A percentile compares a stretch with the other conserved stretches of the same genome.
Evolutionary conservation across 2,329 filamentous ascomycete species (phyloP).

Genomic region (Stagonosporopsis cucurbitacearum): DNA sequence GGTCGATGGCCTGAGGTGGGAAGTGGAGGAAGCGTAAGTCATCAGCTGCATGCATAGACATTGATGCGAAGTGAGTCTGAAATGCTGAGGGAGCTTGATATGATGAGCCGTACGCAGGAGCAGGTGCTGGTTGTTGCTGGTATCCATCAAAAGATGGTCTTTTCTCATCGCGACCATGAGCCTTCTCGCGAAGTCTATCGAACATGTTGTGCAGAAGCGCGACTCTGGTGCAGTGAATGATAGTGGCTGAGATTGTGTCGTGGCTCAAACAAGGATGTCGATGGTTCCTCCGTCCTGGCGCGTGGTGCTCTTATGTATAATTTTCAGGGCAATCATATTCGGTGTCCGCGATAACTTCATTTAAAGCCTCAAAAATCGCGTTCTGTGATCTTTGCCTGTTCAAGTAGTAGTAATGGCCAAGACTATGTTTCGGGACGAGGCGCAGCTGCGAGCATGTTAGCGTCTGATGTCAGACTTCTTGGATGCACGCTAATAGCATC

Average conservation of each 20-base stretch:
- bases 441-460: background rate
- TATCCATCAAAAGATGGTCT: constrained; percentile 7
- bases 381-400: background rate
- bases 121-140: constrained; percentile 9
- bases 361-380: background rate
- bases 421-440: background rate
- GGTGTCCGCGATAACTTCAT: background rate
- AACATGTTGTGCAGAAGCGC: constrained; percentile 10
- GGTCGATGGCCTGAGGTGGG: constrained; percentile 33
- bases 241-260: background rate
- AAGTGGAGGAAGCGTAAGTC: constrained; percentile 49
- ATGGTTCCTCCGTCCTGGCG: background rate
- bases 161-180: constrained; percentile 20
- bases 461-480: constrained; percentile 4
- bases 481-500: too few species aligned
- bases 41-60: constrained; percentile 33
- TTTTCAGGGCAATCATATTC: background rate
- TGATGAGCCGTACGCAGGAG: constrained; percentile 22
- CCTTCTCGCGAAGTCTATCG: constrained; percentile 23
- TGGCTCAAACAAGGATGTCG: background rate
- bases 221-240: background rate
- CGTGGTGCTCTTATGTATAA: constrained; percentile 3
- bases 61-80: constrained; percentile 32
- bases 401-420: constrained; percentile 3
- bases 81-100: constrained; percentile 17